Evolutionary conservation across 2,329 filamentous ascomycete genomes (phyloP).

Genomic region (Xylariaceae sp.): DNA sequence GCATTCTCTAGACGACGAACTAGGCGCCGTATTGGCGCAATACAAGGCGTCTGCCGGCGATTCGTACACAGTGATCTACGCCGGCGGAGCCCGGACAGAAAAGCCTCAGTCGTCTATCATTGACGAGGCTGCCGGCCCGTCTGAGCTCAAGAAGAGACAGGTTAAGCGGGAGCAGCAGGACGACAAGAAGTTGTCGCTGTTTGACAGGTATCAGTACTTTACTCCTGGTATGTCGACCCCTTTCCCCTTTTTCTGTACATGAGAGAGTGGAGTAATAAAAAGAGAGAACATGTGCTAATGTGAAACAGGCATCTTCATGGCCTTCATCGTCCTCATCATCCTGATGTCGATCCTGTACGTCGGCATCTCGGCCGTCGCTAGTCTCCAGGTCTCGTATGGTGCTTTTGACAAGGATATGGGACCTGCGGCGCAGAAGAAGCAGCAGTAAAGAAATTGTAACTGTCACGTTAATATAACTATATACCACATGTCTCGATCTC

Average conservation of each 20-base stretch:
- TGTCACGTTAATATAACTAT: background rate
- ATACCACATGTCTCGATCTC: background rate
- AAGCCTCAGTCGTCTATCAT: slow-evolving; percentile 34
- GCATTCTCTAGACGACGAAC: slow-evolving; percentile 40
- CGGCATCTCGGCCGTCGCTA: slow-evolving; percentile 69
- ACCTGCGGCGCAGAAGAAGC: slow-evolving; percentile 81
- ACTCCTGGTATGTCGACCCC: slow-evolving; percentile 62
- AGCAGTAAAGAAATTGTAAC: slow-evolving; percentile 38
- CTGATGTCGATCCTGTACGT: slow-evolving; percentile 73
- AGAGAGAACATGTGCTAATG: background rate
- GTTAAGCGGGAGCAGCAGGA: slow-evolving; percentile 37
- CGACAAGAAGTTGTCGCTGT: slow-evolving; percentile 54
- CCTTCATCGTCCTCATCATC: slow-evolving; percentile 62
- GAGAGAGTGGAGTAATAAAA: background rate
- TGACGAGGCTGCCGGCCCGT: slow-evolving; percentile 56
- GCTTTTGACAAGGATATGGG: slow-evolving; percentile 97
- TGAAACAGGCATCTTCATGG: slow-evolving; percentile 77
- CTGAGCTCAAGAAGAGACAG: slow-evolving; percentile 64
- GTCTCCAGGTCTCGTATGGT: slow-evolving; percentile 84
- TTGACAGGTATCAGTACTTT: slow-evolving; percentile 93
- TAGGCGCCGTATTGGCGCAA: slow-evolving; percentile 45
- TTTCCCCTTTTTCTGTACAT: slow-evolving; percentile 8
- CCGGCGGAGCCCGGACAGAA: slow-evolving; percentile 52
- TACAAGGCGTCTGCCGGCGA: slow-evolving; percentile 32
- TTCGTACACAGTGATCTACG: slow-evolving; percentile 71